Base-by-base conservation (phyloP, 306 rosid genomes). In the Erythrophleum fordii region DNA sequence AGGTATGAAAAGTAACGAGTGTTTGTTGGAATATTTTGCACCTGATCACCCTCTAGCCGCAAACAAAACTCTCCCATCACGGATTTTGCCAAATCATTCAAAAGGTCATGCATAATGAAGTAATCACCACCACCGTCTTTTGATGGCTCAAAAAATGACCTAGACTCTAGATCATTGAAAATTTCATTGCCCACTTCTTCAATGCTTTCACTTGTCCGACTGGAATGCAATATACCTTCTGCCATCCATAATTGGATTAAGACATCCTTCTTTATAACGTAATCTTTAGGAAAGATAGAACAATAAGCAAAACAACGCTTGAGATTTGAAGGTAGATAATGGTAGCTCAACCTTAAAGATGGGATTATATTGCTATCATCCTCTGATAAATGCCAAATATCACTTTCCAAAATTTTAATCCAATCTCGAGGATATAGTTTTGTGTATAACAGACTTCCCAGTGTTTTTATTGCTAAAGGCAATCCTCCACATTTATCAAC, bases 141-240 rank as follows among this genome's bases (percentile, higher is more conserved):
- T 13, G 69, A 26, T 49, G 26, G 60, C 55, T 78, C 80, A 55
- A 83, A 83, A 20, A 83, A 83, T 4, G 72, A 78, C 29, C 83
- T 72, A 0, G 26, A 44, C 7, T 64, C 26, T 11, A 83, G 20
- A 59, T 69, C 77, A 46, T 82, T 3, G 28, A 82, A 82, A 14
- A 48, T 25, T 2, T 56, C 22, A 10, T 45, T 29, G 4, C 85
- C 77, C 3, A 69, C 46, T 23, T 68, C 77, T 67, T 65, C 45
- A 22, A 18, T 18, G 17, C 28, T 25, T 8, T 2, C 14, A 11
- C 48, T 11, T 62, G 1, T 34, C 7, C 1, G 13, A 17, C 4
- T 1, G 11, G 20, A 17, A 29, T 62, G 22, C 13, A 62, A 16
- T 3, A 62, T 17, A 17, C 69, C 69, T 41, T 67, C 52, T 39